Percentiles rank a stretch among this genome's conserved stretches.
Evolutionary conservation across 2,329 filamentous ascomycete species (phyloP).

Genomic region (Fusarium tuaranense): DNA sequence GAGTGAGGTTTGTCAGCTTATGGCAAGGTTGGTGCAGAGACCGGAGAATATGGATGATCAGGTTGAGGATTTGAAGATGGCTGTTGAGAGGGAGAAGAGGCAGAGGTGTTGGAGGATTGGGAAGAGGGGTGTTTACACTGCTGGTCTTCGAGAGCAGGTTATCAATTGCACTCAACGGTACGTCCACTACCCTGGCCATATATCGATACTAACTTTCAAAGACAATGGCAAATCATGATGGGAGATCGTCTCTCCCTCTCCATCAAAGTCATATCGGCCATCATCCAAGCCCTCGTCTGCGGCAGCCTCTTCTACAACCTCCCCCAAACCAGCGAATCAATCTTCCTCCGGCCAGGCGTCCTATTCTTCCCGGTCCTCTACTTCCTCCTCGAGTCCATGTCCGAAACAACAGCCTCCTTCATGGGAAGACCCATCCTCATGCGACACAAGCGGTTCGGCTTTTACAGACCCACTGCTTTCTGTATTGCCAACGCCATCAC

Average conservation of each 20-base stretch:
- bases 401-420: conserved; percentile 48
- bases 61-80: conserved; percentile 55
- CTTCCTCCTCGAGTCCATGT: conserved; percentile 57
- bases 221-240: conserved; percentile 47
- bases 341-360: conserved; percentile 59
- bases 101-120: conserved; percentile 27
- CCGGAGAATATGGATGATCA: conserved; percentile 47
- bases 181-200: conserved; percentile 47
- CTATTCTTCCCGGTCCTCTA: conserved; percentile 54
- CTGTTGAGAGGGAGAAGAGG: conserved; percentile 40
- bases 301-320: conserved; percentile 76
- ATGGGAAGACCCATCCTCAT: conserved; percentile 47
- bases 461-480: conserved; percentile 49
- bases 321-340: conserved; percentile 63
- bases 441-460: conserved; percentile 48
- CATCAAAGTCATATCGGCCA: conserved; percentile 66
- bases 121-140: conserved; percentile 41
- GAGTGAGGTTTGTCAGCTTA: conserved; percentile 15
- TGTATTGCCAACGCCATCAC: conserved; percentile 55
- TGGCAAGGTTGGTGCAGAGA: neutral
- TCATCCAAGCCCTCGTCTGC: conserved; percentile 74
- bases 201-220: neutral
- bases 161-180: conserved; percentile 55
- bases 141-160: conserved; percentile 42
- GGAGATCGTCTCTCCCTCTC: conserved; percentile 47